Evolutionary conservation across 2,329 filamentous ascomycete genomes (phyloP).

Genomic region (Penicillium sp.): DNA sequence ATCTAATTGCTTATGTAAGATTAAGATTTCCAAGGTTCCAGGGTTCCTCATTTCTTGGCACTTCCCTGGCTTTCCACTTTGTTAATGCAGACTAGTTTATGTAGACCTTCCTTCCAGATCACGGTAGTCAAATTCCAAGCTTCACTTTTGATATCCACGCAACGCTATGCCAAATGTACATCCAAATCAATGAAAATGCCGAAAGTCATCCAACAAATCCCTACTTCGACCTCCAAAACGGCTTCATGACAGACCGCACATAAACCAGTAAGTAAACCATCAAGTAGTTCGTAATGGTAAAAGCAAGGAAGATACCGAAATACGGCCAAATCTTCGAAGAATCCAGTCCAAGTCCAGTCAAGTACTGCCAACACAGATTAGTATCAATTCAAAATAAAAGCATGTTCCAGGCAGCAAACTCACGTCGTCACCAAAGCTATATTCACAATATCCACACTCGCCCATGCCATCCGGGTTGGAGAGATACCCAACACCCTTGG

Average conservation of each 20-base stretch:
- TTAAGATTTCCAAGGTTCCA: no score
- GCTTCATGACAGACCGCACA: slow-evolving; percentile 26
- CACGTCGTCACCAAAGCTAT: slow-evolving; percentile 38
- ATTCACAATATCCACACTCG: slow-evolving; percentile 72
- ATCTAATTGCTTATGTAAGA: no score
- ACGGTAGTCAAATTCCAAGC: background rate
- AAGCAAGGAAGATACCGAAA: slow-evolving; percentile 29
- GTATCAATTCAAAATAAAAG: background rate
- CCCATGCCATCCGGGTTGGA: slow-evolving; percentile 52
- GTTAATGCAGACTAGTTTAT: no score
- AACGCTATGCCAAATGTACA: background rate
- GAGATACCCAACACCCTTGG: slow-evolving; percentile 62
- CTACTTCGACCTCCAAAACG: slow-evolving; percentile 22
- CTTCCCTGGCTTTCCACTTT: no score
- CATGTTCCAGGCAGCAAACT: slow-evolving; percentile 6
- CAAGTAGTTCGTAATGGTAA: slow-evolving; percentile 29
- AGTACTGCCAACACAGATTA: slow-evolving; percentile 19
- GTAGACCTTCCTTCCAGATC: no score
- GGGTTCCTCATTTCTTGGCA: no score
- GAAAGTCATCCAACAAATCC: background rate
- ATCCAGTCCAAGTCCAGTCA: slow-evolving; percentile 25
- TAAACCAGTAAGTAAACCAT: slow-evolving; percentile 32
- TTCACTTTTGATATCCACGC: background rate
- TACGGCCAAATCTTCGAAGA: slow-evolving; percentile 30
- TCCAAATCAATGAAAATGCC: background rate